Base-by-base conservation (phyloP, 805 yeast species). In the Lipomyces spencermartinsiae region DNA sequence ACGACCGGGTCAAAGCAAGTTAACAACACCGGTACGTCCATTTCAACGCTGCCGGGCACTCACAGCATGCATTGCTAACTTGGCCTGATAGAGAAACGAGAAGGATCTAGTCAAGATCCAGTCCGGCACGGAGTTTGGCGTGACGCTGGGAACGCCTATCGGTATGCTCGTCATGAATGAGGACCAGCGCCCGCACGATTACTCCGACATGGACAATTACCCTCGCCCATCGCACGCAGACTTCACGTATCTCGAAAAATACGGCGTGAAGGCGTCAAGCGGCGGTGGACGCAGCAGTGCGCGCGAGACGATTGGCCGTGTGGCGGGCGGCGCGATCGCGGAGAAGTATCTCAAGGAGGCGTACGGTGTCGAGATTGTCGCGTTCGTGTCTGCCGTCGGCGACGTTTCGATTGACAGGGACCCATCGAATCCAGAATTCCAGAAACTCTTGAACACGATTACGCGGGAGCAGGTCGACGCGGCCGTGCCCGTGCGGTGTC, bases 141-240 rank as follows among this genome's bases (percentile, higher is more conserved):
- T 86, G 75, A 91, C 98, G 60, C 83, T 95, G 70, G 99, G 99
- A 49, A 91, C 97, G 39, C 98, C 99, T 33, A 91, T 95, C 68
- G 98, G 91, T 10, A 92, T 95, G 97, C 77, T 93, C 65, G 97
- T 95, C 29, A 84, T 84, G 76, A 95, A 95, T 79, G 93, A 95
- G 82, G 99, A 95, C 81, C 99, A 95, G 79, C 87, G 98, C 77
- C 99, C 99, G 12, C 87, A 92, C 73, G 99, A 95, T 80, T 95
- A 95, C 84, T 85, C 91, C 33, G 98, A 94, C 76, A 95, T 97
- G 80, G 98, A 93, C 78, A 84, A 90, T 73, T 95, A 88, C 82
- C 99, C 99, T 74, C 88, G 99, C 80, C 99, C 99, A 34, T 91
- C 97, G 37, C 99, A 95, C 80, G 98, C 99, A 22, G 99, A 95